A percentile compares a stretch with the other conserved stretches of the same genome.
phyloP scores from a whole-genome alignment of 2,329 filamentous ascomycete species.

The Myriosclerotinia curreyana region DNA sequence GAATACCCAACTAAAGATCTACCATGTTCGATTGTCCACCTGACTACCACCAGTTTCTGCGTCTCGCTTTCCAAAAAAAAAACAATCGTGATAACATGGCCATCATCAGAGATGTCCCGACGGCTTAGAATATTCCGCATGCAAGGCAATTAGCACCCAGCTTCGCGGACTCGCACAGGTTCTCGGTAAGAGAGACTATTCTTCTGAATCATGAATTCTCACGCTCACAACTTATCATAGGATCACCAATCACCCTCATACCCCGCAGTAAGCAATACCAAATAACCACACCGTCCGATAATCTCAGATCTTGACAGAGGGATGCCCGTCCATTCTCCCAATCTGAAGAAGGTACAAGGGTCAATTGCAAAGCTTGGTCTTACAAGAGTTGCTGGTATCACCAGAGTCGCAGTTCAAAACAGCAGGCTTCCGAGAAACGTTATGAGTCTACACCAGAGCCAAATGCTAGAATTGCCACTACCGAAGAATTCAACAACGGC shows the following conservation, averaged over 20 bases:
- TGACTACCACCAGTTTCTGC: neutral
- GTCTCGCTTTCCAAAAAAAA: neutral
- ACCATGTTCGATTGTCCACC: neutral
- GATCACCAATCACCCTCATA: neutral
- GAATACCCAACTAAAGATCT: neutral
- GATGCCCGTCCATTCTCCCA: constrained; percentile 73
- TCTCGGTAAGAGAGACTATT: too few species aligned
- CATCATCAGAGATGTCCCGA: neutral
- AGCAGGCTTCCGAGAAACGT: too few species aligned
- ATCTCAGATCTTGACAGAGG: neutral
- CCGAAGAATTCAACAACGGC: too few species aligned
- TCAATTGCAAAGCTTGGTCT: constrained; percentile 97
- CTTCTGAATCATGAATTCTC: too few species aligned
- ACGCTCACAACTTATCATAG: too few species aligned
- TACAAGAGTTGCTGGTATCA: constrained; percentile 95
- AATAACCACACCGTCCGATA: neutral
- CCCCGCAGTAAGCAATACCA: neutral
- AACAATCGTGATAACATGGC: neutral
- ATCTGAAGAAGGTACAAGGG: constrained; percentile 99
- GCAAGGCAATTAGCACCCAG: too few species aligned
- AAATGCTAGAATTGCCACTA: too few species aligned
- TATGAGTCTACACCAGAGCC: too few species aligned
- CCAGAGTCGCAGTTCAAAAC: constrained; percentile 59
- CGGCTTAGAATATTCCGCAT: neutral
- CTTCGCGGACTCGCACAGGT: too few species aligned